These are phyloP conservation scores for Hyaloscypha finlandica DNA, from an alignment of 495 filamentous ascomycete species.

Conservation along the genomic window DNA sequence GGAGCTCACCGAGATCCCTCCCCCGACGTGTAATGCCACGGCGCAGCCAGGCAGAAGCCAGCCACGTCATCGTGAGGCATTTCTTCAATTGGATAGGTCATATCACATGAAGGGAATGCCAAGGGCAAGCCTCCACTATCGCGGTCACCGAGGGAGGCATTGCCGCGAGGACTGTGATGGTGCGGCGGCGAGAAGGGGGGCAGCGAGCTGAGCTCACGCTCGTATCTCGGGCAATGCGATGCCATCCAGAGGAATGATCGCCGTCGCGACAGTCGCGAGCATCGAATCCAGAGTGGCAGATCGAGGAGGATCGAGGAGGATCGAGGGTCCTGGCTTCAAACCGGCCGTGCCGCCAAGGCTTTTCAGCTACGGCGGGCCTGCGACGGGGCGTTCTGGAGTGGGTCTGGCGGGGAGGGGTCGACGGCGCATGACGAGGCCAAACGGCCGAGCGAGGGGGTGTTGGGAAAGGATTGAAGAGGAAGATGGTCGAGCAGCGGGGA, in stretches of 20 bases:
- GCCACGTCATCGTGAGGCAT: too few species aligned
- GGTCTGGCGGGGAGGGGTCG: neutral
- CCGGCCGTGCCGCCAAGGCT: conserved; percentile 9
- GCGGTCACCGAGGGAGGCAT: conserved; percentile 22
- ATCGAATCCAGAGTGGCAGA: conserved; percentile 17
- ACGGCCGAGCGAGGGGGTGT: conserved; percentile 6
- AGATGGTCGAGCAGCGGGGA: conserved; percentile 14
- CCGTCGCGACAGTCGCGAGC: conserved; percentile 15
- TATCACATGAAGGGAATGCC: too few species aligned
- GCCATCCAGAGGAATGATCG: conserved; percentile 16
- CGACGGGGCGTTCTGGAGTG: too few species aligned
- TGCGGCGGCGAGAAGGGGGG: conserved; percentile 24
- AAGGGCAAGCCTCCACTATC: conserved; percentile 21
- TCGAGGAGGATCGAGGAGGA: neutral
- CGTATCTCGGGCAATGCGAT: conserved; percentile 3
- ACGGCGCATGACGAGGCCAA: conserved; percentile 9
- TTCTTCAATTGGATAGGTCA: too few species aligned
- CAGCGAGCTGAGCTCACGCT: conserved; percentile 21
- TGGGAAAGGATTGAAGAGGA: conserved; percentile 21
- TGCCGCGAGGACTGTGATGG: conserved; percentile 22
- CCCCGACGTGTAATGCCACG: conserved; percentile 16
- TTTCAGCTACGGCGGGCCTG: conserved; percentile 23
- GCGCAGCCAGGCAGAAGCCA: conserved; percentile 21
- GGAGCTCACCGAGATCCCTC: neutral
- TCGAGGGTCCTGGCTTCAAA: conserved; percentile 14